Evolutionary conservation across 148 eudicot species (phyloP), one percentile per base, ranked within the genome.

Genomic region (Chenopodium berlandieri): DNA sequence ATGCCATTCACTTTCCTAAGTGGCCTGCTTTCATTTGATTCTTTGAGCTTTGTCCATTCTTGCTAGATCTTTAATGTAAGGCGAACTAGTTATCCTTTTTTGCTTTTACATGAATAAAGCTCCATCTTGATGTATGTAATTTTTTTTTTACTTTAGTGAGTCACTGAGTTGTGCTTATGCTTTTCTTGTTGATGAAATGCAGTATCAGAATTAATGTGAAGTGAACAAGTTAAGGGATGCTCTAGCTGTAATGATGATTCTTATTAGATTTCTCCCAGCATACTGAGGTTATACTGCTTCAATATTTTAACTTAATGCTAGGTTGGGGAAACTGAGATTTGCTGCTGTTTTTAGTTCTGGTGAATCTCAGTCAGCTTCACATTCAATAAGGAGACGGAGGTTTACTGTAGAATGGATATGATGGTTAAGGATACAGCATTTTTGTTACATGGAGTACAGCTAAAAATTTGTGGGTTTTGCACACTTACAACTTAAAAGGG

Each of bases 311-410:
- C 6, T 62, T 9, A 7, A 62, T 62, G n/a, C 22, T 62, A 10
- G 20, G 71, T 87, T 83, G 82, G 77, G 86, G 85, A 82, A 75
- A 77, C 86, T 88, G 92, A 75, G 93, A 78, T 89, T 80, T 83
- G 47, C 87, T 83, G 70, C 73, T 85, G 85, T 88, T 87, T 80
- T 84, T 50, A 31, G 79, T 73, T 80, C 47, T 81, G 80, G 81
- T 65, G 64, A 80, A 83, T 86, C 86, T 85, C 92, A 83, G 88
- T 70, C 83, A 80, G 83, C 82, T 63, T 87, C 73, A 81, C 30
- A 34, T 46, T 80, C 73, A 30, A 72, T 19, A 50, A 37, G 63
- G 66, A 48, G 65, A 50, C 68, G 7, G 71, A 56, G 58, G 20
- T 23, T 40, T 63, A 23, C n/a, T 2, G n/a, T 22, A 27, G 5